Percentiles rank a stretch among this genome's conserved stretches.
Evolutionary conservation across 345 rosid genomes (phyloP).

Genomic region (Streptanthus diversifolius): DNA sequence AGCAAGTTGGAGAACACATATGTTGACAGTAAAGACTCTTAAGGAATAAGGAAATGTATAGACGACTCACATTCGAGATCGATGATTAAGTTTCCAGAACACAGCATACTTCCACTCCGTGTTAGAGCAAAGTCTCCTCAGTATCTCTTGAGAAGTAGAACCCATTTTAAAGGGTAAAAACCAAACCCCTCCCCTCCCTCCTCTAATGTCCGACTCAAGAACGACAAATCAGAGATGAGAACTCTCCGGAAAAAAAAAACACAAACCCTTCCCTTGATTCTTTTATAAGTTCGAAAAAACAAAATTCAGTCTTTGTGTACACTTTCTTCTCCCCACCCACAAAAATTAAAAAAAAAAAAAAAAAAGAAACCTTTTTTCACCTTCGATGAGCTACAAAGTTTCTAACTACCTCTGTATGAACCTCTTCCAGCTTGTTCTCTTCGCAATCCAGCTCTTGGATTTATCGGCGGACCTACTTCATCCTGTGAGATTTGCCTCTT

Average conservation of each 20-base stretch:
- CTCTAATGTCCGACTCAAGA: constrained; percentile 16
- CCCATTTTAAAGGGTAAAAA: constrained; percentile 41
- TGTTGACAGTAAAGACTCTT: neutral
- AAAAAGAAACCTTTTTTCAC: neutral
- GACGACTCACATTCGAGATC: constrained; percentile 64
- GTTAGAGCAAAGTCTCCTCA: constrained; percentile 74
- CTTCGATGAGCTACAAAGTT: constrained; percentile 10
- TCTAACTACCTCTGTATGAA: constrained; percentile 92
- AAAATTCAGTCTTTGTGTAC: neutral
- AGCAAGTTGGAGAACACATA: constrained; percentile 1
- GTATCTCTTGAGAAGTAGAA: constrained; percentile 49
- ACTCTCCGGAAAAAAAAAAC: neutral
- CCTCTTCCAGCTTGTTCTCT: constrained; percentile 97
- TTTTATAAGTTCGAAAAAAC: constrained; percentile 14
- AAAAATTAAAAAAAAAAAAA: neutral
- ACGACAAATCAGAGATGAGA: constrained; percentile 22
- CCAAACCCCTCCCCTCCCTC: constrained; percentile 6
- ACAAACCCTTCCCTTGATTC: neutral
- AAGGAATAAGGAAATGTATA: neutral
- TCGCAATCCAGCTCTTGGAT: constrained; percentile 78
- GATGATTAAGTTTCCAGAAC: constrained; percentile 81
- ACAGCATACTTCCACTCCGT: constrained; percentile 82
- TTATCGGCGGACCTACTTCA: constrained; percentile 82
- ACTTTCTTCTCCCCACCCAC: constrained; percentile 15
- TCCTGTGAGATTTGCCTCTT: constrained; percentile 65